A percentile compares a stretch with the other conserved stretches of the same genome.
phyloP scores from a whole-genome alignment of 495 filamentous ascomycete species.

The Neurospora sp. region DNA sequence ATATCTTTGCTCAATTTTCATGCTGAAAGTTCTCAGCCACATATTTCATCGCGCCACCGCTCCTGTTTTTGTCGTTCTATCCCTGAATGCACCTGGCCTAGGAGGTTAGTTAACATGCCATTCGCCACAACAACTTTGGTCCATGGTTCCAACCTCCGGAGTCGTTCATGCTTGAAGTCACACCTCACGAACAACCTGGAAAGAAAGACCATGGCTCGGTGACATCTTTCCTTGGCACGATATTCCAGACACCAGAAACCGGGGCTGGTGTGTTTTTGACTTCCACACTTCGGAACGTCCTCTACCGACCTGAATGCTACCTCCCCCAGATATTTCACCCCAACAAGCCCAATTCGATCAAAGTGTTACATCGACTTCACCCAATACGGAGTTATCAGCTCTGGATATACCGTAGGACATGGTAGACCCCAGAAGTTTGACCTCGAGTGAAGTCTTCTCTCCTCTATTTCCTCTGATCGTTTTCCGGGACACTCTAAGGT shows the following conservation, averaged over 20 bases:
- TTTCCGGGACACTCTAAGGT: background rate
- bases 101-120: background rate
- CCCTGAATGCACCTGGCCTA: background rate
- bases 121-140: background rate
- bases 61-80: fast-evolving
- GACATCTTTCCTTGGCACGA: background rate
- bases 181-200: background rate
- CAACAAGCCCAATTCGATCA: too few relatives aligned
- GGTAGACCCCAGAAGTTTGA: background rate
- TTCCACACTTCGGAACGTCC: background rate
- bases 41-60: fast-evolving
- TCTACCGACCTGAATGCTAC: background rate
- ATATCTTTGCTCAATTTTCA: background rate
- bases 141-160: background rate
- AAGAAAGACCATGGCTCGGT: background rate
- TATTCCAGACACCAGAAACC: background rate
- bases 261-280: background rate
- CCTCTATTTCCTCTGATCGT: background rate
- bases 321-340: background rate
- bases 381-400: background rate
- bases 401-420: background rate
- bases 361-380: background rate
- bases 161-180: background rate
- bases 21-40: background rate
- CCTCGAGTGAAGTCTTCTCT: background rate